A percentile compares a stretch with the other conserved stretches of the same genome.
Conservation (phyloP, 371 early-diverging fungal species). For the Funneliformis caledonium region DNA sequence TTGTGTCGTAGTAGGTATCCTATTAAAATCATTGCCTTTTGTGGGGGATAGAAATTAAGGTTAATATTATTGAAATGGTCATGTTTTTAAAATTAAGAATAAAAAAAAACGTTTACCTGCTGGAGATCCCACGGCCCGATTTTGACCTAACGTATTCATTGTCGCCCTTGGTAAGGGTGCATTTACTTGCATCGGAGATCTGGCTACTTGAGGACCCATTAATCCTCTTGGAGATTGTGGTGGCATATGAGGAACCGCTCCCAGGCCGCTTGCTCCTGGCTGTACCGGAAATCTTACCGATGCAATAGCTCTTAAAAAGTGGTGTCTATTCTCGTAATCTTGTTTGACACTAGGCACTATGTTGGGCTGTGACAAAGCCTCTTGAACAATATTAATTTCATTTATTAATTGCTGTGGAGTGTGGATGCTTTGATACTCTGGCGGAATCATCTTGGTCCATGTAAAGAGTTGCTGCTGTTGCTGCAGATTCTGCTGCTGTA, state of each 20-base stretch:
- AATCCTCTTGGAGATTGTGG: background rate
- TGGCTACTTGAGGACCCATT: background rate
- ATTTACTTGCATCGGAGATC: background rate
- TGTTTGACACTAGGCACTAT: background rate
- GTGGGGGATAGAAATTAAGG: background rate
- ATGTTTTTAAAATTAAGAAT: too few species aligned
- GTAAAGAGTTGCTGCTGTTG: slow-evolving; percentile 4
- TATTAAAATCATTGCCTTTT: background rate
- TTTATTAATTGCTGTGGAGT: slow-evolving; percentile 2
- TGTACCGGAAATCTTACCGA: background rate
- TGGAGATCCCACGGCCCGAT: background rate
- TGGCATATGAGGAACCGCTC: background rate
- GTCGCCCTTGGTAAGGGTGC: background rate
- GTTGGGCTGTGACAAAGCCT: background rate
- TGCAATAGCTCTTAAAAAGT: background rate
- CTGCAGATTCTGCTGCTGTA: background rate
- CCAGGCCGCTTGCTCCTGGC: background rate
- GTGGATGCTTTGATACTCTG: background rate
- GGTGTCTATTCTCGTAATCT: background rate
- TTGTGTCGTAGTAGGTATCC: background rate
- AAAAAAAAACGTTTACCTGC: background rate
- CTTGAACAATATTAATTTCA: background rate
- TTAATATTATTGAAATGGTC: background rate
- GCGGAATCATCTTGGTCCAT: background rate
- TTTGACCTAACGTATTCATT: background rate